A percentile compares a stretch with the other conserved stretches of the same genome.
These are phyloP conservation scores for Paramecium octaurelia DNA, from an alignment of 73 alveolate genomes.

Conservation along the genomic window DNA sequence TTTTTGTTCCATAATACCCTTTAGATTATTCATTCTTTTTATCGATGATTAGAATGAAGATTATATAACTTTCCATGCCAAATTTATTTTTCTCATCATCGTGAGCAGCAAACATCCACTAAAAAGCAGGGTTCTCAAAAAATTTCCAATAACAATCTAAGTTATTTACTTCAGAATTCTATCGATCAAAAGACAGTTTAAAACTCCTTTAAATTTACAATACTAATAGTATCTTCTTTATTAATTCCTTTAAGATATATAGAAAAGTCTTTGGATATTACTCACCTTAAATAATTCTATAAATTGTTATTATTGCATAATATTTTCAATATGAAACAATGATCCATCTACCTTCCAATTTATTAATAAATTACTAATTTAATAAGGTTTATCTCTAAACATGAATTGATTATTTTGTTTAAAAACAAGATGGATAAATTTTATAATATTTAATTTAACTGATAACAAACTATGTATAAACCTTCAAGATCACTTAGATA, in stretches of 20 bases:
- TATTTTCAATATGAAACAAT: neutral
- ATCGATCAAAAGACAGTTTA: too few species aligned
- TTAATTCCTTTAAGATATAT: too few species aligned
- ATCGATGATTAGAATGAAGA: neutral
- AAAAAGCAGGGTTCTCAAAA: neutral
- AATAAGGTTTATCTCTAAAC: neutral
- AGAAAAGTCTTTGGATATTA: neutral
- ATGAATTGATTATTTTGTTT: neutral
- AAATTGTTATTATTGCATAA: neutral
- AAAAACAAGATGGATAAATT: neutral
- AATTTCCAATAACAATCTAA: too few species aligned
- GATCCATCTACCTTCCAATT: neutral
- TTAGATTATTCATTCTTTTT: neutral
- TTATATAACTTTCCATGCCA: neutral
- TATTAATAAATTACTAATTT: neutral
- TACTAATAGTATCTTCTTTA: too few species aligned
- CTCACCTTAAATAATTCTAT: neutral
- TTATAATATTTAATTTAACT: constrained; percentile 11
- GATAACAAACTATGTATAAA: constrained; percentile 17
- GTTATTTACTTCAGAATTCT: too few species aligned
- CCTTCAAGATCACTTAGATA: neutral
- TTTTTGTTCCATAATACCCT: neutral
- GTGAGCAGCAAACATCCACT: neutral
- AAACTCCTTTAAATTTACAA: too few species aligned
- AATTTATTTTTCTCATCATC: neutral